Conservation (phyloP, 73 alveolate genomes). For the Paramecium sexaurelia region DNA sequence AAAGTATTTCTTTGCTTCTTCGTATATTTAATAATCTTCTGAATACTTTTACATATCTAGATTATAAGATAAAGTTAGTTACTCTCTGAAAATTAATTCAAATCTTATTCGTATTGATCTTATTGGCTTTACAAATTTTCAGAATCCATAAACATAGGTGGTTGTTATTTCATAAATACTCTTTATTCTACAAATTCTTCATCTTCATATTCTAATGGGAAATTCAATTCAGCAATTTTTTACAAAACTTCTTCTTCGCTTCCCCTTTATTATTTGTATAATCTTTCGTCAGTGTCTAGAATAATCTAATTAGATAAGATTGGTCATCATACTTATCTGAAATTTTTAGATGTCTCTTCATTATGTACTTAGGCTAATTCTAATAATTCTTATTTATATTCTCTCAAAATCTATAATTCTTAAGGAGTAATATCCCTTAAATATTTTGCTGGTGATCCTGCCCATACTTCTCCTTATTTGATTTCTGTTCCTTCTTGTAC, state of each 20-base stretch:
- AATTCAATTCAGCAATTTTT: constrained; percentile 48
- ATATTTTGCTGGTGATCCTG: constrained; percentile 86
- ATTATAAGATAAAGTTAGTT: not conserved
- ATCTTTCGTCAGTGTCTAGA: constrained; percentile 45
- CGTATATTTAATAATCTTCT: constrained; percentile 33
- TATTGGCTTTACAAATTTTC: constrained; percentile 34
- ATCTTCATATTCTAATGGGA: constrained; percentile 68
- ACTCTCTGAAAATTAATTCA: constrained; percentile 61
- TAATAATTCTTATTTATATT: constrained; percentile 69
- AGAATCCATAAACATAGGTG: constrained; percentile 55
- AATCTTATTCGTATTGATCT: constrained; percentile 65
- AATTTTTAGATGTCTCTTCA: constrained; percentile 78
- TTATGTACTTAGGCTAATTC: constrained; percentile 76
- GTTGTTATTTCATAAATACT: constrained; percentile 59
- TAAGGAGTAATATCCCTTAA: constrained; percentile 83
- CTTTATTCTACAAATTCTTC: constrained; percentile 69
- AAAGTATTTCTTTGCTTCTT: constrained; percentile 66
- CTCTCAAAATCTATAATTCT: constrained; percentile 77
- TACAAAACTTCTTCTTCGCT: constrained; percentile 40
- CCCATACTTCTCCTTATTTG: constrained; percentile 70
- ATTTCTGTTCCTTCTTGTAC: constrained; percentile 70
- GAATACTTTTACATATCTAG: constrained; percentile 37
- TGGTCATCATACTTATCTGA: constrained; percentile 63
- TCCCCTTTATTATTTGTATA: constrained; percentile 9
- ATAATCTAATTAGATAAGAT: not conserved